Evolutionary conservation across 257 asterid genomes (phyloP).

Genomic region (Thymus quinquecostatus): DNA sequence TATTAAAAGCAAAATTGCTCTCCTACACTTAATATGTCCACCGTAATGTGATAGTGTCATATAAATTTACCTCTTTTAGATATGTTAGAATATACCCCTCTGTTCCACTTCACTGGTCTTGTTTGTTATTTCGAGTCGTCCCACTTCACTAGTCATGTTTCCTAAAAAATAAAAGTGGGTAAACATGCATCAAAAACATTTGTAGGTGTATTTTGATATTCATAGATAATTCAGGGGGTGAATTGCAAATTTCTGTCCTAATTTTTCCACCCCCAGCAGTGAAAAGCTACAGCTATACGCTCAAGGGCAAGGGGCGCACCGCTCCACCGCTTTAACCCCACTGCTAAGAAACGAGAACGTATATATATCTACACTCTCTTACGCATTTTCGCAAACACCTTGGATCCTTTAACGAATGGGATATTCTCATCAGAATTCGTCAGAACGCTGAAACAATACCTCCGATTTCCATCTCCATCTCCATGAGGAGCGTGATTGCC

Average conservation of each 20-base stretch:
- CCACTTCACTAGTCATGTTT: no score
- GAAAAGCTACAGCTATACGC: constrained; percentile 10
- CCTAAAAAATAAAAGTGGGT: no score
- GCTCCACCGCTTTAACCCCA: constrained; percentile 11
- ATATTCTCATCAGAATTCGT: constrained; percentile 5
- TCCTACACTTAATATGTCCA: no score
- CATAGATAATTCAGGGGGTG: neutral
- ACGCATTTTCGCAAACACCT: constrained; percentile 41
- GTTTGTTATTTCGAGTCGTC: no score
- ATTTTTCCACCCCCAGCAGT: neutral
- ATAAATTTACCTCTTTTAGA: no score
- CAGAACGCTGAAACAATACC: neutral
- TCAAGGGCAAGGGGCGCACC: neutral
- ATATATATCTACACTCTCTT: neutral
- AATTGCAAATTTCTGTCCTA: constrained; percentile 9
- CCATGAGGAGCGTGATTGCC: constrained; percentile 48
- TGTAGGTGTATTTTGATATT: neutral
- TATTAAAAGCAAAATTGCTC: no score
- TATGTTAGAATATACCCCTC: no score
- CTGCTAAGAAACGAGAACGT: constrained; percentile 3
- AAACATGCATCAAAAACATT: no score
- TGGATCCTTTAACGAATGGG: constrained; percentile 29
- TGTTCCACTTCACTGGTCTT: no score
- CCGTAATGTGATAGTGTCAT: no score
- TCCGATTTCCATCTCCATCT: constrained; percentile 34